phyloP scores from a whole-genome alignment of 2,329 filamentous ascomycete genomes.

The Epicoccum sorghinum region DNA sequence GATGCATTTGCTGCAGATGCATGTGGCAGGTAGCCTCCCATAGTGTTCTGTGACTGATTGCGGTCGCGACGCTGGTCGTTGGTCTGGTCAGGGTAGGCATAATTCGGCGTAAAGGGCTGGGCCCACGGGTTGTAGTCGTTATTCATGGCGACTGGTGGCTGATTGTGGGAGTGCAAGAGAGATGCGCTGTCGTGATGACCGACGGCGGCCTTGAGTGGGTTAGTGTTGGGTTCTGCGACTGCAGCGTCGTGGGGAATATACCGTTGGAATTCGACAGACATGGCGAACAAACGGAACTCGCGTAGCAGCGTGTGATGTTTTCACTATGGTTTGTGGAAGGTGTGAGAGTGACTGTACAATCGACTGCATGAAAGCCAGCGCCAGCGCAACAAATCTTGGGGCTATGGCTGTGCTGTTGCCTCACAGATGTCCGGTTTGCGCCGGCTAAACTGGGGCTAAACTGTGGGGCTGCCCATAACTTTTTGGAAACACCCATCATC shows the following conservation, averaged over 20 bases:
- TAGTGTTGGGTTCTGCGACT: slow-evolving; percentile 33
- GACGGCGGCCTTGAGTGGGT: slow-evolving; percentile 30
- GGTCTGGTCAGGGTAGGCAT: slow-evolving; percentile 18
- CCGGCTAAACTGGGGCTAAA: slow-evolving; percentile 10
- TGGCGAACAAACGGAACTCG: slow-evolving; percentile 26
- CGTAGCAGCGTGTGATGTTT: slow-evolving; percentile 15
- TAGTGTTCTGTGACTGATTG: slow-evolving; percentile 9
- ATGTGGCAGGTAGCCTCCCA: slow-evolving; percentile 11
- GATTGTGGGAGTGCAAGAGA: slow-evolving; percentile 11
- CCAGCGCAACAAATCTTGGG: too few species aligned
- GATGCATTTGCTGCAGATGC: slow-evolving; percentile 9
- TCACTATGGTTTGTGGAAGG: slow-evolving; percentile 3
- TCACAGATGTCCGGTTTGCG: slow-evolving; percentile 10
- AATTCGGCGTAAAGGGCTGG: slow-evolving; percentile 24
- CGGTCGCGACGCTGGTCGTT: slow-evolving; percentile 18
- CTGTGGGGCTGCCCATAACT: slow-evolving; percentile 9
- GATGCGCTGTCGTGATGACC: slow-evolving; percentile 29
- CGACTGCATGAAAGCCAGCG: slow-evolving; percentile 11
- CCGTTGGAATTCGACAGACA: slow-evolving; percentile 34
- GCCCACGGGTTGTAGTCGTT: slow-evolving; percentile 28
- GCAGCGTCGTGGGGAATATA: slow-evolving; percentile 34
- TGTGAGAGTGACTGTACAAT: slow-evolving; percentile 8
- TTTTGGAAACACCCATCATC: slow-evolving; percentile 10
- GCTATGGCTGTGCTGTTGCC: slow-evolving; percentile 6
- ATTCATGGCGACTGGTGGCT: slow-evolving; percentile 26